phyloP scores from a whole-genome alignment of 2,329 filamentous ascomycete species.

The Keithomyces neogunnii region DNA sequence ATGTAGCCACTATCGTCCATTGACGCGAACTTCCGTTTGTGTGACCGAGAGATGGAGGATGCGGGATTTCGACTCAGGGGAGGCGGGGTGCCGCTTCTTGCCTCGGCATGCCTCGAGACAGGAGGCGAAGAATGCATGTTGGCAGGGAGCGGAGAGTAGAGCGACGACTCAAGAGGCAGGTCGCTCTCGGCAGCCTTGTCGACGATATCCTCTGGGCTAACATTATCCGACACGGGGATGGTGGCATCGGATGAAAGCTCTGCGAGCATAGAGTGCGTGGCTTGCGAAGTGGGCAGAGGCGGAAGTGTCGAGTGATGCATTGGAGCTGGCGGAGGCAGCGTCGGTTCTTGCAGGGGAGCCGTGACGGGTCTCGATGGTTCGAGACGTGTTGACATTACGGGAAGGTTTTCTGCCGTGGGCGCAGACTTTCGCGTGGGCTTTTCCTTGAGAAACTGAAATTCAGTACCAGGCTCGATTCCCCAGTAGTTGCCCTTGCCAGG shows the following conservation, averaged over 20 bases:
- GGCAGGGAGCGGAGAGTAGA: slow-evolving; percentile 62
- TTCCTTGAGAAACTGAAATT: slow-evolving; percentile 82
- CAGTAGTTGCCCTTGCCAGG: slow-evolving; percentile 98
- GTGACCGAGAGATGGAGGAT: slow-evolving; percentile 57
- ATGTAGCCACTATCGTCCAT: slow-evolving; percentile 95
- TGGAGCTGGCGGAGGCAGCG: slow-evolving; percentile 36
- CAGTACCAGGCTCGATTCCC: slow-evolving; percentile 84
- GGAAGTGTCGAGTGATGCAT: slow-evolving; percentile 30
- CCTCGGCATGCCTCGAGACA: slow-evolving; percentile 50
- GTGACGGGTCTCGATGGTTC: slow-evolving; percentile 39
- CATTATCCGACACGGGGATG: slow-evolving; percentile 61
- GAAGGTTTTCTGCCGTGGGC: slow-evolving; percentile 47
- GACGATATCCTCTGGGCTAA: slow-evolving; percentile 40
- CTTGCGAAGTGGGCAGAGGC: slow-evolving; percentile 29
- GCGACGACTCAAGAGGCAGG: slow-evolving; percentile 34
- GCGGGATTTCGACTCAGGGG: slow-evolving; percentile 51
- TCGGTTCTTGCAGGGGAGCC: slow-evolving; percentile 34
- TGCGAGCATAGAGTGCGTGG: slow-evolving; percentile 30
- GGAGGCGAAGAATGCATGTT: slow-evolving; percentile 89
- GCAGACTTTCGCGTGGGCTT: slow-evolving; percentile 58
- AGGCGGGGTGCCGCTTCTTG: slow-evolving; percentile 67
- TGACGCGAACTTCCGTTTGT: slow-evolving; percentile 68
- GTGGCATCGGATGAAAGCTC: slow-evolving; percentile 73
- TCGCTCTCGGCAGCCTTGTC: slow-evolving; percentile 36
- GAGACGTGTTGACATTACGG: slow-evolving; percentile 48